Conservation (phyloP, 2,329 filamentous ascomycete genomes). For the Helicocarpus griseus region DNA sequence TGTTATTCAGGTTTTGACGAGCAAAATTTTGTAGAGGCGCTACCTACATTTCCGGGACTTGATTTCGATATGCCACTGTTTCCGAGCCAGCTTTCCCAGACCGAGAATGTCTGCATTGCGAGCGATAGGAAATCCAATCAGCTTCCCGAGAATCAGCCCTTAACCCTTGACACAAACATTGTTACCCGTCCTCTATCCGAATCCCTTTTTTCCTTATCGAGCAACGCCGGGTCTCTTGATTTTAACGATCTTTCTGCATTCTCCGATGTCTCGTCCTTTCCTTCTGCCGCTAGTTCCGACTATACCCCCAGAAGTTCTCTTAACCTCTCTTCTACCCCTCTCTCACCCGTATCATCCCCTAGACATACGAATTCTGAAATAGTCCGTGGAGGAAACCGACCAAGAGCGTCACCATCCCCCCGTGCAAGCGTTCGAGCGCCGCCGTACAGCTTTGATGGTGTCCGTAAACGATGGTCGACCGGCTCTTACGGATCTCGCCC, state of each 20-base stretch:
- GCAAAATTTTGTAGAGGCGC: neutral
- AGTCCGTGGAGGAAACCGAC: slow-evolving; percentile 49
- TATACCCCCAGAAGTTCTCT: slow-evolving; percentile 60
- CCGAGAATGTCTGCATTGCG: neutral
- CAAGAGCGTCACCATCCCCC: slow-evolving; percentile 62
- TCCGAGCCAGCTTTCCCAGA: neutral
- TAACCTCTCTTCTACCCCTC: slow-evolving; percentile 56
- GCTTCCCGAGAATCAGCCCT: slow-evolving; percentile 6
- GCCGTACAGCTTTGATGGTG: slow-evolving; percentile 60
- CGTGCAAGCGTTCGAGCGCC: slow-evolving; percentile 58
- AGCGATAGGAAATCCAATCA: slow-evolving; percentile 7
- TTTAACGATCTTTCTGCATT: slow-evolving; percentile 61
- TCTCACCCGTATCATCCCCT: slow-evolving; percentile 66
- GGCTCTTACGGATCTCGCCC: slow-evolving; percentile 56
- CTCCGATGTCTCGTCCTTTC: slow-evolving; percentile 55
- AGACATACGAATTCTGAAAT: slow-evolving; percentile 52
- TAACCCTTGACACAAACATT: slow-evolving; percentile 10
- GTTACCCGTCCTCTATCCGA: slow-evolving; percentile 54
- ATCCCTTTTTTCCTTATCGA: slow-evolving; percentile 65
- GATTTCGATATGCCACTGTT: neutral
- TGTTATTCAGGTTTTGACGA: neutral
- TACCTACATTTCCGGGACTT: neutral
- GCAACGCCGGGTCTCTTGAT: slow-evolving; percentile 41
- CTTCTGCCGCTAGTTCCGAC: slow-evolving; percentile 35
- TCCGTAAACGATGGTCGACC: slow-evolving; percentile 68